phyloP scores from a whole-genome alignment of 2,329 filamentous ascomycete species.

The Microsporum canis region DNA sequence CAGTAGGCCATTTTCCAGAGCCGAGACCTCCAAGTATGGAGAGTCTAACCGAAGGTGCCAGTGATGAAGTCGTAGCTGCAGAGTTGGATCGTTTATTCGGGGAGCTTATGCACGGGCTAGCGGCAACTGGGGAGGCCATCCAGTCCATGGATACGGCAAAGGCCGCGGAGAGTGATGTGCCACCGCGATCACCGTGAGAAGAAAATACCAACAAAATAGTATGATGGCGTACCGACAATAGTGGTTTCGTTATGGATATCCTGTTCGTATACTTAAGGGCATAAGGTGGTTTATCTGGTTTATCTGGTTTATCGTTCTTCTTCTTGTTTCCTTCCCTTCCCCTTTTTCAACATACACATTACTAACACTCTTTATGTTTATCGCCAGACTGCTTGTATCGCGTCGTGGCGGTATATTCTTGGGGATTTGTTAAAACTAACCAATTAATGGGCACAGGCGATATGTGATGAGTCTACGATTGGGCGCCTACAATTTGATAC shows the following conservation, averaged over 20 bases:
- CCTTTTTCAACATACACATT: background rate
- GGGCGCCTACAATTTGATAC: background rate
- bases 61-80: conserved; percentile 26
- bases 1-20: conserved; percentile 27
- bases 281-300: background rate
- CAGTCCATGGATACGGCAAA: conserved; percentile 12
- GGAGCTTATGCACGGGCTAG: conserved; percentile 30
- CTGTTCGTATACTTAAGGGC: background rate
- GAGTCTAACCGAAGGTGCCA: conserved; percentile 29
- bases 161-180: conserved; percentile 11
- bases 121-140: conserved; percentile 26
- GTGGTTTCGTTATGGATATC: background rate
- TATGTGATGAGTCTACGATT: conserved; percentile 3
- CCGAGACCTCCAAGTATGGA: conserved; percentile 30
- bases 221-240: background rate
- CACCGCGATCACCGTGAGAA: background rate
- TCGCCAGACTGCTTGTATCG: background rate
- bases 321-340: background rate
- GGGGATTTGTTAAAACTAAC: background rate
- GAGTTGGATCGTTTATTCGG: conserved; percentile 34
- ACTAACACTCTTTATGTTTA: background rate
- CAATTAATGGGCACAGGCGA: background rate
- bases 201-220: background rate
- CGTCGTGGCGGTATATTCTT: background rate
- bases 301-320: background rate